These are phyloP conservation scores for Apiotrichum sp. DNA, from an alignment of 1,284 basidiomycete genomes.

Conservation along the genomic window DNA sequence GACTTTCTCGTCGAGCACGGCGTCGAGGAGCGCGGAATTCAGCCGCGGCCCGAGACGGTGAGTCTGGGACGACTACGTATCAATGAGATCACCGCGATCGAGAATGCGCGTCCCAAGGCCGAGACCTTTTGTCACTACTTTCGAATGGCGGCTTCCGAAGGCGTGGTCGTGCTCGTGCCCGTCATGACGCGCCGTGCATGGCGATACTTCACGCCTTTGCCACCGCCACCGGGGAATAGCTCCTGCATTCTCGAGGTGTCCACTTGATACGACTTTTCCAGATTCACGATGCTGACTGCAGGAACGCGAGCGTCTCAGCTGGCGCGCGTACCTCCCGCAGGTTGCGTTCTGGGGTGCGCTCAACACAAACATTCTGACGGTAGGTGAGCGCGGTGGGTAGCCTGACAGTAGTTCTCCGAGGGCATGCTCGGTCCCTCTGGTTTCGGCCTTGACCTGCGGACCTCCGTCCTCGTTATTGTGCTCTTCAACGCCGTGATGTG, in stretches of 20 bases:
- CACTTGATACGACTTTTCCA: not conserved
- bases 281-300: not conserved
- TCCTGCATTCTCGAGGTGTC: too few relatives aligned
- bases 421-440: slow-evolving; percentile 39
- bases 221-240: too few relatives aligned
- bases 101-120: too few relatives aligned
- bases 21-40: slow-evolving; percentile 42
- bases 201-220: too few relatives aligned
- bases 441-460: slow-evolving; percentile 34
- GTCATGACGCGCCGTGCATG: too few relatives aligned
- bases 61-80: slow-evolving; percentile 13
- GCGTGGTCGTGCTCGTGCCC: too few relatives aligned
- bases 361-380: slow-evolving; percentile 44
- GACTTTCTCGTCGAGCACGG: slow-evolving; percentile 40
- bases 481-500: slow-evolving; percentile 32
- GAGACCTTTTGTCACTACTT: too few relatives aligned
- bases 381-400: slow-evolving; percentile 12
- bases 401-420: slow-evolving; percentile 33
- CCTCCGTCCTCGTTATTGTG: slow-evolving; percentile 30
- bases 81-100: too few relatives aligned
- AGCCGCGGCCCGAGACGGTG: slow-evolving; percentile 39
- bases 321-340: slow-evolving; percentile 37
- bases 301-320: slow-evolving; percentile 12
- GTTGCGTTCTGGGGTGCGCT: slow-evolving; percentile 41
- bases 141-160: too few relatives aligned